A percentile compares a stretch with the other conserved stretches of the same genome.
These are phyloP conservation scores for Nicotiana benthamiana DNA, from an alignment of 257 asterid species.

Conservation along the genomic window DNA sequence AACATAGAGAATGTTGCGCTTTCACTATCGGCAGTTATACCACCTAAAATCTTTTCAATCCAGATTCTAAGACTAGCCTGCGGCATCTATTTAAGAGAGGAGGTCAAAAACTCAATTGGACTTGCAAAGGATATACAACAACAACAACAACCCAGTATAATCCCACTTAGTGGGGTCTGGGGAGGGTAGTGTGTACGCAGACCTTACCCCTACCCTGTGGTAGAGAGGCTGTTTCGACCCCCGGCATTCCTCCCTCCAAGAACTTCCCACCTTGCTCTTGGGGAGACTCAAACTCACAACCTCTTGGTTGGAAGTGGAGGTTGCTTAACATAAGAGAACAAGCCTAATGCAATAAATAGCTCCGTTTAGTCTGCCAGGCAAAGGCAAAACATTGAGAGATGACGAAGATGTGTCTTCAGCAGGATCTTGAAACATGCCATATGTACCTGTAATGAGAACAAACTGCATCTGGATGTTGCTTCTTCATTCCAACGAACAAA, in stretches of 20 bases:
- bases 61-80: neutral
- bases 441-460: constrained; percentile 77
- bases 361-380: neutral
- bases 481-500: constrained; percentile 98
- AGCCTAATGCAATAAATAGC: neutral
- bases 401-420: neutral
- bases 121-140: neutral
- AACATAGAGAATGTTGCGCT: neutral
- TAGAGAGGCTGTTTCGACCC: no score
- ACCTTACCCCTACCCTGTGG: no score
- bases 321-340: no score
- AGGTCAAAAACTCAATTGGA: neutral
- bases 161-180: no score
- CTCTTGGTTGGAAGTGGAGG: no score
- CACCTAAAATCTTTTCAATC: neutral
- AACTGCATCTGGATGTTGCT: constrained; percentile 75
- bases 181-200: no score
- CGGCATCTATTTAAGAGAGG: neutral
- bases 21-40: neutral
- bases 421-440: constrained; percentile 3
- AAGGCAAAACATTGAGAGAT: neutral
- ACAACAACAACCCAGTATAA: no score
- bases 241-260: no score
- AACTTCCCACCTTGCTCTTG: no score
- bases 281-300: no score